Base-by-base conservation (phyloP, 257 asterid genomes). In the Nicotiana noctiflora region DNA sequence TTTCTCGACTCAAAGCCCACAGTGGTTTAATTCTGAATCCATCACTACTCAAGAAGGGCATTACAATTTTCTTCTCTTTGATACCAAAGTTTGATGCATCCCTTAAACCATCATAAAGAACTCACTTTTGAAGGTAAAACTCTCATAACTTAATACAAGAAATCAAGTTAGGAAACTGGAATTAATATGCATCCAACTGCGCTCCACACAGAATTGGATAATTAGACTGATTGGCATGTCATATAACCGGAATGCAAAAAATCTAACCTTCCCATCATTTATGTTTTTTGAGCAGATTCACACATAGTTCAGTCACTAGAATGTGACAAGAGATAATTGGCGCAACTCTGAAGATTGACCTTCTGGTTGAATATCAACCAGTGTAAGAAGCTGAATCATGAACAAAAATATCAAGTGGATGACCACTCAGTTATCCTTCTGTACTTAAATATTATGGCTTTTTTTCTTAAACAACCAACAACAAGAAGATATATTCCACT, bases 351-450 rank as follows among this genome's bases (percentile, higher is more conserved):
- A 51, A 14, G 56, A 51, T 51, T 51, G 56, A 51, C 56, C 5
- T 51, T 51, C 56, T 13, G 18, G 17, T 51, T 51, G 56, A 51
- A 83, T 80, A 46, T 74, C 52, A 76, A 80, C 86, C 64, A 83
- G 75, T 80, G 80, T 80, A 63, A 83, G 83, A 77, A 83, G 27
- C 72, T 80, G 81, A 70, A 75, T 64, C 86, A 83, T 83, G 15
- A 83, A 75, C 81, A 37, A 80, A 74, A 74, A 83, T 46, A 78
- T 75, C 63, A 83, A 75, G 57, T 80, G 79, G 49, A 40, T 40
- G 11, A 40, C 11, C 3, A 8, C 11, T 40, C 11, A 8, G 10
- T 37, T 37, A 76, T 27, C 80, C 86, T 37, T 62, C 80, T 75
- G 8, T 83, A 83, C 46, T 40, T n/a, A 37, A 83, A 32, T 18